phyloP scores from a whole-genome alignment of 257 asterid genomes.

The Ilex asprella region DNA sequence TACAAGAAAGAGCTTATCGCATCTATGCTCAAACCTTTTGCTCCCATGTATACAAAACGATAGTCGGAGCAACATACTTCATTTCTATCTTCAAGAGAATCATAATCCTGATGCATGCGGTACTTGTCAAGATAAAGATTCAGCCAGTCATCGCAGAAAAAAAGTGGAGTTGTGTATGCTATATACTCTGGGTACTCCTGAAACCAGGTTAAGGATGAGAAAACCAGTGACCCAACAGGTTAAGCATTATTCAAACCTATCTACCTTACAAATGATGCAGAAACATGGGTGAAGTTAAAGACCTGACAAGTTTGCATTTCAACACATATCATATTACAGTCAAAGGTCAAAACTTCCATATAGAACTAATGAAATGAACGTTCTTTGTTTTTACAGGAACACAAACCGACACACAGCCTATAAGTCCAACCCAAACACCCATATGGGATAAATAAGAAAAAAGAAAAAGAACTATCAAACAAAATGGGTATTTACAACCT shows the following conservation, averaged over 20 bases:
- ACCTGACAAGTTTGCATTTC: no score
- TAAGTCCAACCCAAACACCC: no score
- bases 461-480: no score
- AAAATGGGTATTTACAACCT: no score
- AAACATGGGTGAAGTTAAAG: neutral
- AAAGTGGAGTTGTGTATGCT: slow-evolving; percentile 67
- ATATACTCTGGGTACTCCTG: slow-evolving; percentile 88
- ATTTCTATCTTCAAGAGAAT: slow-evolving; percentile 36
- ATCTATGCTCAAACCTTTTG: slow-evolving; percentile 62
- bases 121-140: slow-evolving; percentile 83
- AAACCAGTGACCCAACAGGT: slow-evolving; percentile 11
- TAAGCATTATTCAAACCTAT: slow-evolving; percentile 5
- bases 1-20: slow-evolving; percentile 13
- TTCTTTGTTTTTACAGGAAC: no score
- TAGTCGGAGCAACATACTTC: slow-evolving; percentile 87
- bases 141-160: slow-evolving; percentile 91
- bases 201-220: slow-evolving; percentile 9
- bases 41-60: slow-evolving; percentile 96
- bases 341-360: no score
- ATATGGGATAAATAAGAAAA: no score
- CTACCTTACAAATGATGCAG: slow-evolving; percentile 1
- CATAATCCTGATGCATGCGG: slow-evolving; percentile 63
- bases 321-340: no score
- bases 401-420: no score
- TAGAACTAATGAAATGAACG: no score